These are phyloP conservation scores for Aspergillus ibericus DNA, from an alignment of 2,329 filamentous ascomycete species.

Conservation along the genomic window DNA sequence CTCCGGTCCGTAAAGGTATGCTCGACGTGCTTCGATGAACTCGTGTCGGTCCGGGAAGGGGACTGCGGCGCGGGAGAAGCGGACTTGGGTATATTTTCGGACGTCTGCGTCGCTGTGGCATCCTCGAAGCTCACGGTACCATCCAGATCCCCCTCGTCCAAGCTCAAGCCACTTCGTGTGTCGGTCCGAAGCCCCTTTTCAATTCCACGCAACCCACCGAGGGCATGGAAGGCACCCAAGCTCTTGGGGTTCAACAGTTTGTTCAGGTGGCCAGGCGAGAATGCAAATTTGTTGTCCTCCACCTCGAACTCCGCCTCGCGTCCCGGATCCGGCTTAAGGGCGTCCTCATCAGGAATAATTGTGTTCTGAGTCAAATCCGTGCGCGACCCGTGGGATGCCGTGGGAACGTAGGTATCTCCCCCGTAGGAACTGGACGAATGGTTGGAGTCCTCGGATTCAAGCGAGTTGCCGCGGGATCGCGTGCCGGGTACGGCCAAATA, in stretches of 20 bases:
- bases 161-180: slow-evolving; percentile 63
- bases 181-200: slow-evolving; percentile 72
- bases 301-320: slow-evolving; percentile 69
- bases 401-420: slow-evolving; percentile 54
- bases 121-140: slow-evolving; percentile 69
- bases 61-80: slow-evolving; percentile 20
- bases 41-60: slow-evolving; percentile 14
- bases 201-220: slow-evolving; percentile 71
- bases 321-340: slow-evolving; percentile 68
- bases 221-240: slow-evolving; percentile 69
- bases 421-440: slow-evolving; percentile 54
- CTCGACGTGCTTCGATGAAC: slow-evolving; percentile 27
- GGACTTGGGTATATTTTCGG: slow-evolving; percentile 29
- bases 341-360: slow-evolving; percentile 61
- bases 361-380: slow-evolving; percentile 46
- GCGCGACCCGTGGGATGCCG: slow-evolving; percentile 45
- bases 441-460: slow-evolving; percentile 61
- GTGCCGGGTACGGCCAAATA: slow-evolving; percentile 64
- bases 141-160: slow-evolving; percentile 66
- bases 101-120: slow-evolving; percentile 39
- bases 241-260: slow-evolving; percentile 82
- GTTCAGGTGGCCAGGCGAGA: slow-evolving; percentile 69
- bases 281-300: slow-evolving; percentile 70
- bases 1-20: slow-evolving; percentile 62
- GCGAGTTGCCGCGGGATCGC: slow-evolving; percentile 64